These are phyloP conservation scores for Gnaphalium uliginosum DNA, from an alignment of 129 eudicot species.

Conservation along the genomic window DNA sequence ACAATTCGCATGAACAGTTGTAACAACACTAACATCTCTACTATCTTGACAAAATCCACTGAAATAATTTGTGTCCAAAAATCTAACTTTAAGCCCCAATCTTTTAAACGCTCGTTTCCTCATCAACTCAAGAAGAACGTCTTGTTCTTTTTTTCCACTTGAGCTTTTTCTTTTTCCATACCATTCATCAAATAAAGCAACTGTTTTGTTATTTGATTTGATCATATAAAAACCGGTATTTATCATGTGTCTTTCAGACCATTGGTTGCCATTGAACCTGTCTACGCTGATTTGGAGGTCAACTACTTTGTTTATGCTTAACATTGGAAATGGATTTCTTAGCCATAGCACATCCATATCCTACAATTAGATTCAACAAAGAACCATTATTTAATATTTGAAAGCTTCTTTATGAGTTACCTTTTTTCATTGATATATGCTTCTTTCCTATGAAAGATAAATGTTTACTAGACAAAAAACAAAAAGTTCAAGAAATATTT, in stretches of 20 bases:
- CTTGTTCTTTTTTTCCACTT: conserved; percentile 66
- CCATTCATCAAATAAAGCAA: conserved; percentile 56
- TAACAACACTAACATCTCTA: conserved; percentile 32
- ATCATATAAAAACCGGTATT: conserved; percentile 77
- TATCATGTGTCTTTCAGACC: conserved; percentile 39
- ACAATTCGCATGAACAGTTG: conserved; percentile 66
- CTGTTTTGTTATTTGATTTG: conserved; percentile 60
- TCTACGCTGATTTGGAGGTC: conserved; percentile 68
- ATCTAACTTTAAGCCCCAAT: conserved; percentile 35
- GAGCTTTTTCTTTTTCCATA: conserved; percentile 42
- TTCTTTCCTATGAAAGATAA: too few species aligned
- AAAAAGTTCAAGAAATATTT: too few species aligned
- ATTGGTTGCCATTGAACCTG: conserved; percentile 39
- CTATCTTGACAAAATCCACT: conserved; percentile 62
- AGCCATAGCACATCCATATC: conserved; percentile 77
- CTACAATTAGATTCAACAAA: conserved; percentile 29
- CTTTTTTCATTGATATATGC: too few species aligned
- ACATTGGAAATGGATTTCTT: conserved; percentile 57
- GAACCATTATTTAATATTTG: background rate
- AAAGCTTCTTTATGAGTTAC: too few species aligned
- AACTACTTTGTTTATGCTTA: conserved; percentile 25
- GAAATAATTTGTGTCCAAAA: conserved; percentile 52
- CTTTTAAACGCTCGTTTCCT: conserved; percentile 26
- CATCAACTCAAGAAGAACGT: conserved; percentile 48
- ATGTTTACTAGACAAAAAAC: too few species aligned